Percentiles rank a stretch among this genome's conserved stretches.
Evolutionary conservation across 805 yeast genomes (phyloP).

Genomic region (Candida ascalaphidarum): DNA sequence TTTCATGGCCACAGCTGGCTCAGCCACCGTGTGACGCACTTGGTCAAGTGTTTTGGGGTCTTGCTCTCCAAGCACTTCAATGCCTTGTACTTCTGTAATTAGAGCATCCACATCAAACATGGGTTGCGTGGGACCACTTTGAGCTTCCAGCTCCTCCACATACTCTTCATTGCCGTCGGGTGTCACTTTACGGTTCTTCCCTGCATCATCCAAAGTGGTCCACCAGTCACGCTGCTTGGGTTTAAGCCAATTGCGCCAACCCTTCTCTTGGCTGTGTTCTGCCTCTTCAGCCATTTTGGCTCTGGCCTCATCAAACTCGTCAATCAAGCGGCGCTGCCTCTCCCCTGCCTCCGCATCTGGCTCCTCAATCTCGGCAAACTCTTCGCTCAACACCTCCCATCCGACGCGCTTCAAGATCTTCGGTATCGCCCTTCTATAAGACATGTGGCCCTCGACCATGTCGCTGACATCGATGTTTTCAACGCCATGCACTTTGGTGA

Average conservation of each 20-base stretch:
- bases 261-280: slow-evolving; percentile 24
- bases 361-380: slow-evolving; percentile 91
- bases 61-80: slow-evolving; percentile 27
- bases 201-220: slow-evolving; percentile 38
- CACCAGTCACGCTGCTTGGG: slow-evolving; percentile 50
- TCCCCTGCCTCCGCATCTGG: slow-evolving; percentile 86
- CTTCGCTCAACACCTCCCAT: slow-evolving; percentile 81
- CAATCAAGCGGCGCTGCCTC: slow-evolving; percentile 71
- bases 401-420: slow-evolving; percentile 58
- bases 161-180: slow-evolving; percentile 27
- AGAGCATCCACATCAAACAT: slow-evolving; percentile 41
- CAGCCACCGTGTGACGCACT: background rate
- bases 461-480: slow-evolving; percentile 88
- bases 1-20: too few species aligned
- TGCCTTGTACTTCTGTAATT: slow-evolving; percentile 33
- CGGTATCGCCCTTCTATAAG: slow-evolving; percentile 93
- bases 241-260: slow-evolving; percentile 42
- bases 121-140: slow-evolving; percentile 10
- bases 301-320: slow-evolving; percentile 82
- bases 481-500: slow-evolving; percentile 52
- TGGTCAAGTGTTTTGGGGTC: background rate
- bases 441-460: slow-evolving; percentile 90
- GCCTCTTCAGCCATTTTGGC: slow-evolving; percentile 45
- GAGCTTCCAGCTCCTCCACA: too few species aligned
- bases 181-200: slow-evolving; percentile 55